phyloP scores from a whole-genome alignment of 2,329 filamentous ascomycete species.

The Sporothrix protearum region DNA sequence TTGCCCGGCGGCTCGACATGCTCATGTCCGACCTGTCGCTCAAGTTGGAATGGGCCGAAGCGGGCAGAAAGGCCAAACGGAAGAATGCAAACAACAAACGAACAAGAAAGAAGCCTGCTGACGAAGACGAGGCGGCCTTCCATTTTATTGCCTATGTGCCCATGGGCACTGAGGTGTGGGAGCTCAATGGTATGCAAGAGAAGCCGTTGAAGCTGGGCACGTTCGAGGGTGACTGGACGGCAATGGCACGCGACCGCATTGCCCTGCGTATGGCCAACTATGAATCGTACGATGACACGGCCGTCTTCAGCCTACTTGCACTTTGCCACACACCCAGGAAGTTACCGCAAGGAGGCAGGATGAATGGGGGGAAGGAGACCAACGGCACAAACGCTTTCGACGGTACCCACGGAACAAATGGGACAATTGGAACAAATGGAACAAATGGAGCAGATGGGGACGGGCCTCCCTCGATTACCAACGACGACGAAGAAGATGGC shows the following conservation, averaged over 20 bases:
- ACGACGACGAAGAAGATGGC: conserved; percentile 48
- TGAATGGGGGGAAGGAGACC: not conserved
- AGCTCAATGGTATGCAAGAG: conserved; percentile 85
- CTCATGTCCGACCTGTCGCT: conserved; percentile 66
- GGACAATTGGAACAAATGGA: not conserved
- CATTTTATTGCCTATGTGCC: conserved; percentile 96
- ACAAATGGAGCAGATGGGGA: not conserved
- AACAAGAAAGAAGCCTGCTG: conserved; percentile 21
- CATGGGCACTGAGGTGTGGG: conserved; percentile 76
- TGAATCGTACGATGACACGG: conserved; percentile 21
- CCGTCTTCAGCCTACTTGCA: conserved; percentile 61
- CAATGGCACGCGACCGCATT: conserved; percentile 61
- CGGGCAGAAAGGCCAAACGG: conserved; percentile 35
- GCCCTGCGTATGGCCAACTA: conserved; percentile 55
- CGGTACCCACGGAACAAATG: not conserved
- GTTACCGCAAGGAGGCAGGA: no score
- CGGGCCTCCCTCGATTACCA: conserved; percentile 28
- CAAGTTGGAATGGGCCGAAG: conserved; percentile 51
- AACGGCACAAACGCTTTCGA: not conserved
- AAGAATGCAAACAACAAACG: conserved; percentile 38
- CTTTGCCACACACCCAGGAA: conserved; percentile 61
- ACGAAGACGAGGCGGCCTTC: conserved; percentile 77
- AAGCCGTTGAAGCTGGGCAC: conserved; percentile 61
- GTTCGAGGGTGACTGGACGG: conserved; percentile 59
- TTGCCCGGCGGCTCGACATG: conserved; percentile 76